A percentile compares a stretch with the other conserved stretches of the same genome.
Evolutionary conservation across 73 alveolate species (phyloP).

Genomic region (Paramecium pentaurelia): DNA sequence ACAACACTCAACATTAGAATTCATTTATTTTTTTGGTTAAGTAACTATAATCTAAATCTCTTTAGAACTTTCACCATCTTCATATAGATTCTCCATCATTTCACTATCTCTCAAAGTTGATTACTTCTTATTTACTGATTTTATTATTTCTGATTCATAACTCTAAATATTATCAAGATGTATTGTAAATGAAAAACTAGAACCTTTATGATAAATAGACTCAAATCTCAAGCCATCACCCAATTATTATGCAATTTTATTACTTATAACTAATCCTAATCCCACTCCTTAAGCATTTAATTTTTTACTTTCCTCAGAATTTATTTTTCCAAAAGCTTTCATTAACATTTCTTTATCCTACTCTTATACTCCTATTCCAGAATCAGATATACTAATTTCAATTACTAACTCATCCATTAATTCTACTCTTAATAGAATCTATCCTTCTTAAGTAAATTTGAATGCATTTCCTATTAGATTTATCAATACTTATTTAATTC

Average conservation of each 20-base stretch:
- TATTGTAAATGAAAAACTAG: background rate
- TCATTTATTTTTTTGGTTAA: background rate
- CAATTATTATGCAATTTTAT: background rate
- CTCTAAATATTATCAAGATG: background rate
- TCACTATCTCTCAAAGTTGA: background rate
- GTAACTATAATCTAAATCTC: background rate
- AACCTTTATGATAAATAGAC: background rate
- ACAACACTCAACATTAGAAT: background rate
- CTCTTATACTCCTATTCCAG: slow-evolving; percentile 63
- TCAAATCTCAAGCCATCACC: background rate
- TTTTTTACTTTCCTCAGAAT: slow-evolving; percentile 6
- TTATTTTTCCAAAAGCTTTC: slow-evolving; percentile 60
- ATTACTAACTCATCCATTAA: background rate
- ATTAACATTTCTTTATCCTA: slow-evolving; percentile 46
- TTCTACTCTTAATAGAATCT: background rate
- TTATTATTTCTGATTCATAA: background rate
- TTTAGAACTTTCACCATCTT: background rate
- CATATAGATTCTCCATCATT: background rate
- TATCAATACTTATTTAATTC: slow-evolving; percentile 54
- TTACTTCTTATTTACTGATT: background rate
- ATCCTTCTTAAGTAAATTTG: background rate
- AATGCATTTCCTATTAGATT: slow-evolving; percentile 64
- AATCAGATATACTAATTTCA: background rate
- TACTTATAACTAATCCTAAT: slow-evolving; percentile 56
- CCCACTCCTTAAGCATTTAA: slow-evolving; percentile 65